Conservation (phyloP, 139 green algal species). For the Gonium pectorale region DNA sequence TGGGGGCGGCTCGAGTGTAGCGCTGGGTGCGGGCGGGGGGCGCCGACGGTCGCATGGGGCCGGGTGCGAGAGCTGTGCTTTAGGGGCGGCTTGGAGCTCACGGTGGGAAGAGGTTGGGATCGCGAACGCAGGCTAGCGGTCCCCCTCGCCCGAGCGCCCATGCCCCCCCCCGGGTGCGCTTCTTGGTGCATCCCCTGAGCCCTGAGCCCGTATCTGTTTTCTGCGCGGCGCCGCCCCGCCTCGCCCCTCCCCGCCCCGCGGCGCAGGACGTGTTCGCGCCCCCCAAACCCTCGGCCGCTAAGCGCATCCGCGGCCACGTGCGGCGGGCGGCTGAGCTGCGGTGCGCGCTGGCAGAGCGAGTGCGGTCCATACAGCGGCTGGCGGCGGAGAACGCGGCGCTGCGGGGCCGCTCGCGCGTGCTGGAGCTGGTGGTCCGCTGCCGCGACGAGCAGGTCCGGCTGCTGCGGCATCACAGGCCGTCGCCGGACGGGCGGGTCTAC, state of each 20-base stretch:
- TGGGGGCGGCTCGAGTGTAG: no score
- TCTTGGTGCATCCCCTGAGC: no score
- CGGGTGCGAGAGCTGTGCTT: no score
- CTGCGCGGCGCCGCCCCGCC: not conserved
- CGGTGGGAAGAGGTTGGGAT: no score
- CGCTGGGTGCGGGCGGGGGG: no score
- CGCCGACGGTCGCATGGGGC: no score
- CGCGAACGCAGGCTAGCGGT: no score
- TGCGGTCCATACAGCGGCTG: slow-evolving; percentile 3
- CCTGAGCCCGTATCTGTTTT: not conserved
- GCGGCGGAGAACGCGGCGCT: slow-evolving; percentile 21
- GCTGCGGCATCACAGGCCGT: not conserved
- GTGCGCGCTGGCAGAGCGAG: slow-evolving; percentile 2
- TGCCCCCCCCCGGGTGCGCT: no score
- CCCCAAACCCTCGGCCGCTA: not conserved
- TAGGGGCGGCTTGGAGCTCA: no score
- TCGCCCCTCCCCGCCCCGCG: not conserved
- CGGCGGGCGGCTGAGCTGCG: slow-evolving; percentile 7
- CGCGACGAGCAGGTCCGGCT: slow-evolving; percentile 24
- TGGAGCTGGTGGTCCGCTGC: slow-evolving; percentile 12
- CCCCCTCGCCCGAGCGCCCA: no score
- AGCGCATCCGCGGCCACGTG: slow-evolving; percentile 38
- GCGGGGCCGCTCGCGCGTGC: not conserved
- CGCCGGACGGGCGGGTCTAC: not conserved
- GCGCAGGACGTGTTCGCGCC: slow-evolving; percentile 22